These are phyloP conservation scores for Multifurca ochricompacta DNA, from an alignment of 768 basidiomycete species.

Conservation along the genomic window DNA sequence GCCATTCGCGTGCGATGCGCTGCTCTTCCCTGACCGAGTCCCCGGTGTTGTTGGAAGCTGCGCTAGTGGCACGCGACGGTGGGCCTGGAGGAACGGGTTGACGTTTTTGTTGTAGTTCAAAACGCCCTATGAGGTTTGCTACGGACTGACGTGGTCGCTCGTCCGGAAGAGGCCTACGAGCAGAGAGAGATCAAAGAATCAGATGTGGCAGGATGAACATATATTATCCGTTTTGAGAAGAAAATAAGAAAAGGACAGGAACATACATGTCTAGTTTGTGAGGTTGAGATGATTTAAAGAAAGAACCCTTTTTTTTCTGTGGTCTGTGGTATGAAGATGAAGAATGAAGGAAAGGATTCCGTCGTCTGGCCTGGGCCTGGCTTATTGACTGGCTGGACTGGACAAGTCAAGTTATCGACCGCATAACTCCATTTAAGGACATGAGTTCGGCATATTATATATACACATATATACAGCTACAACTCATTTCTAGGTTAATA, in stretches of 20 bases:
- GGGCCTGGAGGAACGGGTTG: constrained; percentile 31
- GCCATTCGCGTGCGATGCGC: constrained; percentile 74
- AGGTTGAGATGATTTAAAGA: not conserved
- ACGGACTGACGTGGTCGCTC: constrained; percentile 82
- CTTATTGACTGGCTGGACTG: not conserved
- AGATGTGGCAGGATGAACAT: not conserved
- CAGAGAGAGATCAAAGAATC: constrained; percentile 1
- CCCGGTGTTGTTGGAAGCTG: constrained; percentile 52
- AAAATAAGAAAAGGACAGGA: not conserved
- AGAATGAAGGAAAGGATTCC: not conserved
- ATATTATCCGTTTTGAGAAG: not conserved
- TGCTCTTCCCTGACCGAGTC: constrained; percentile 60
- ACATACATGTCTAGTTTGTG: constrained; percentile 10
- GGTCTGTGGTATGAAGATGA: not conserved
- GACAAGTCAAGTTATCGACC: not conserved
- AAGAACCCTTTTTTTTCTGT: too few relatives aligned
- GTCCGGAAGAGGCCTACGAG: constrained; percentile 71
- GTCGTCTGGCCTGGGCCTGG: not conserved
- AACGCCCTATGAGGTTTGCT: constrained; percentile 84
- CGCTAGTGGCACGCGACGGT: constrained; percentile 54
- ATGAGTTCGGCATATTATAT: too few relatives aligned
- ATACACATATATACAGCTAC: not conserved
- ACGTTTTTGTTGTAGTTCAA: constrained; percentile 69
- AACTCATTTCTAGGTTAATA: not conserved
- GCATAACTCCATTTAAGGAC: too few relatives aligned